These are phyloP conservation scores for Tricladium varicosporioides DNA, from an alignment of 2,329 filamentous ascomycete species.

Conservation along the genomic window DNA sequence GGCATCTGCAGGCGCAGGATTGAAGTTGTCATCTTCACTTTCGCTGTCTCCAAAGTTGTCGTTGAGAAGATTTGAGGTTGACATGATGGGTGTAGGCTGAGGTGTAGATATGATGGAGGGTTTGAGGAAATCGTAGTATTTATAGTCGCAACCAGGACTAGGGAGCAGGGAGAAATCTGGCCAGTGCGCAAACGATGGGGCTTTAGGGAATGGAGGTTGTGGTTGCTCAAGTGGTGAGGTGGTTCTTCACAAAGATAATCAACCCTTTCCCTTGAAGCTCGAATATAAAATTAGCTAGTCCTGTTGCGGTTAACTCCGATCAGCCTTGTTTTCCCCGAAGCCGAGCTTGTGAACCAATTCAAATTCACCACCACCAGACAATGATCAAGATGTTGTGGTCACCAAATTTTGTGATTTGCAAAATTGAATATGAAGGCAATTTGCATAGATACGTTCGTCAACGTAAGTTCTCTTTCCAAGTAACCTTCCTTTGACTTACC, in stretches of 20 bases:
- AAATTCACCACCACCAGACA: not conserved
- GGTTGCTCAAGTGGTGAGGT: not conserved
- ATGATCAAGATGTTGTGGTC: not conserved
- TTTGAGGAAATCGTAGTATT: constrained; percentile 7
- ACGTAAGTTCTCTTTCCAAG: constrained; percentile 25
- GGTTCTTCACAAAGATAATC: not conserved
- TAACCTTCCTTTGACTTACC: constrained; percentile 18
- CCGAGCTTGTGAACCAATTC: constrained; percentile 2
- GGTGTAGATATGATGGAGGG: constrained; percentile 3
- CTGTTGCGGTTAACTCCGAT: too few relatives aligned
- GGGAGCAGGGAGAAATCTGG: constrained; percentile 5
- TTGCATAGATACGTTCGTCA: constrained; percentile 36
- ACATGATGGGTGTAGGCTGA: constrained; percentile 22
- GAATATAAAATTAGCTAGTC: not conserved
- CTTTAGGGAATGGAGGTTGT: not conserved
- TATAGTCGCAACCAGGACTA: constrained; percentile 11
- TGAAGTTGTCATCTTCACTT: constrained; percentile 86
- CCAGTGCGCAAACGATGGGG: not conserved
- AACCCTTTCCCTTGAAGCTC: not conserved
- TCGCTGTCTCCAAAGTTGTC: constrained; percentile 55
- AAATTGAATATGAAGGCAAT: constrained; percentile 41
- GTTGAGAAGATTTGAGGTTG: constrained; percentile 27
- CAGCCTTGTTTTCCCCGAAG: not conserved
- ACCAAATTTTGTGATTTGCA: not conserved
- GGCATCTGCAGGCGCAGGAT: constrained; percentile 70